phyloP scores from a whole-genome alignment of 108 stramenopile genomes.

The Epithemia pelagica region DNA sequence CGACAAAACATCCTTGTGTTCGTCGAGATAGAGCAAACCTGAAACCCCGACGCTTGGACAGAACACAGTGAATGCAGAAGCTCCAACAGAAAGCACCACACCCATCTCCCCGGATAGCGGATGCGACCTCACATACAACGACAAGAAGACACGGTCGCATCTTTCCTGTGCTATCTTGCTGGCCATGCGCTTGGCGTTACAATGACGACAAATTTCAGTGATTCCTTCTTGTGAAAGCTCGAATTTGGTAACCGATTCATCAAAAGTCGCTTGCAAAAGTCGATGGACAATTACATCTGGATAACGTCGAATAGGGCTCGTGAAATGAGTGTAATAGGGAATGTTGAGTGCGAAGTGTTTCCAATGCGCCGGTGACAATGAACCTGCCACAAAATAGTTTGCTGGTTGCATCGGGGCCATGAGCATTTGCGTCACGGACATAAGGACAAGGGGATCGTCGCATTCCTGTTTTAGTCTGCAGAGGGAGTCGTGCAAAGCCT shows the following conservation, averaged over 20 bases:
- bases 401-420: constrained; percentile 90
- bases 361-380: constrained; percentile 49
- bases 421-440: constrained; percentile 79
- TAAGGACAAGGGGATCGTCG: constrained; percentile 57
- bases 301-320: constrained; percentile 91
- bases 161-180: constrained; percentile 87
- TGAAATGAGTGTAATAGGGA: constrained; percentile 98
- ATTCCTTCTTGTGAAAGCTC: constrained; percentile 39
- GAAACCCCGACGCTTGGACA: constrained; percentile 67
- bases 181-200: constrained; percentile 85
- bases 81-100: constrained; percentile 71
- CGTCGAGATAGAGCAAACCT: constrained; percentile 58
- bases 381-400: constrained; percentile 85
- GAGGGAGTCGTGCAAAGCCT: constrained; percentile 75
- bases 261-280: constrained; percentile 83
- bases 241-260: constrained; percentile 63
- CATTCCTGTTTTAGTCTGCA: constrained; percentile 56
- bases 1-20: constrained; percentile 57
- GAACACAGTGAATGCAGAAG: constrained; percentile 79
- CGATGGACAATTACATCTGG: constrained; percentile 95
- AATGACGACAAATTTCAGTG: constrained; percentile 48
- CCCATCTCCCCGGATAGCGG: constrained; percentile 57
- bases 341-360: constrained; percentile 93
- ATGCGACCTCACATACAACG: constrained; percentile 61
- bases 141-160: constrained; percentile 80